Evolutionary conservation across 768 basidiomycete genomes (phyloP).

Genomic region (Vararia minispora): DNA sequence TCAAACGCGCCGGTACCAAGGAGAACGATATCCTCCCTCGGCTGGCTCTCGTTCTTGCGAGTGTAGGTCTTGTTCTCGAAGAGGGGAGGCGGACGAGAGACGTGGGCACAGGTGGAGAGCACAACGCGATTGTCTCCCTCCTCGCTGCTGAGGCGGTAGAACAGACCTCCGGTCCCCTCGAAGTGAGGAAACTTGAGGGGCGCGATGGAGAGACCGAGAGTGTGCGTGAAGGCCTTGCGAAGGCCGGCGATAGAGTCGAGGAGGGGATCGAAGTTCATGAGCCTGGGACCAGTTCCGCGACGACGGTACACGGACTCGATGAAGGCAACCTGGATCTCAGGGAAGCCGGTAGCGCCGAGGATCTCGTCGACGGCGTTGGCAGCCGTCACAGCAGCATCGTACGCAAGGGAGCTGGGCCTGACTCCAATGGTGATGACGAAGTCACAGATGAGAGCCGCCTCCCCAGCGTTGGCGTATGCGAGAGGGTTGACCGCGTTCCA

Average conservation of each 20-base stretch:
- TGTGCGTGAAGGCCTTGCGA: slow-evolving; percentile 23
- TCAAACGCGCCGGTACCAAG: neutral
- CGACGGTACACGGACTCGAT: slow-evolving; percentile 17
- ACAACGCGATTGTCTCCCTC: slow-evolving; percentile 16
- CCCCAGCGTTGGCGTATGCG: slow-evolving; percentile 20
- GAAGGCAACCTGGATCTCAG: slow-evolving; percentile 25
- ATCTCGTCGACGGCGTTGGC: slow-evolving; percentile 18
- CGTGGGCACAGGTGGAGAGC: slow-evolving; percentile 25
- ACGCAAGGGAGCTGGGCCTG: slow-evolving; percentile 19
- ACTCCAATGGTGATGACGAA: slow-evolving; percentile 25
- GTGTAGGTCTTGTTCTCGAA: slow-evolving; percentile 14
- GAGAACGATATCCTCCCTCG: neutral
- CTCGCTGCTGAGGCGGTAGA: slow-evolving; percentile 18
- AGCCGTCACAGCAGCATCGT: slow-evolving; percentile 18
- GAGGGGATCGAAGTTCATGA: slow-evolving; percentile 18
- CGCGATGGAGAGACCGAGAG: slow-evolving; percentile 28
- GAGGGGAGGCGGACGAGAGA: slow-evolving; percentile 22
- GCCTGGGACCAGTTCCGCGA: slow-evolving; percentile 16
- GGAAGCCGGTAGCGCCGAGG: slow-evolving; percentile 19
- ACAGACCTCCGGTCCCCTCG: slow-evolving; percentile 29
- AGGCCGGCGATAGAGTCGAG: slow-evolving; percentile 18
- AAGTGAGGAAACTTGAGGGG: slow-evolving; percentile 18
- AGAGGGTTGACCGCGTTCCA: slow-evolving; percentile 24
- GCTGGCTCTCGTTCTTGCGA: neutral
- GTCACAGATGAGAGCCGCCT: slow-evolving; percentile 13